These are phyloP conservation scores for Mortierella claussenii DNA, from an alignment of 192 early-diverging fungal species.

Conservation along the genomic window DNA sequence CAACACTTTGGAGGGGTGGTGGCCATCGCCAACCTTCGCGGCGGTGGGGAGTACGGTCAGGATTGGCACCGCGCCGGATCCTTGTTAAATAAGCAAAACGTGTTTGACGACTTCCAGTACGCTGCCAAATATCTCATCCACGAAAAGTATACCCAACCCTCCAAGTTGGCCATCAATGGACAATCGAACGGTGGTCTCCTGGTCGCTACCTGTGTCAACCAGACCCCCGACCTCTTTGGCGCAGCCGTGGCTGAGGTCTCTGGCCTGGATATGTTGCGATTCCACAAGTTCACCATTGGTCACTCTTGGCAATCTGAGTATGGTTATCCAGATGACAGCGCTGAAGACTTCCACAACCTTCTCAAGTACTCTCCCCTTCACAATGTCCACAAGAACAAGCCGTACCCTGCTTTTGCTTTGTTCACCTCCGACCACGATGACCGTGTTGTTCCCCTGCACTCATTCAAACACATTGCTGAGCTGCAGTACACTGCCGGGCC, in stretches of 20 bases:
- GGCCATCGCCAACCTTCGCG: conserved; percentile 75
- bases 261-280: conserved; percentile 77
- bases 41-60: conserved; percentile 73
- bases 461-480: conserved; percentile 70
- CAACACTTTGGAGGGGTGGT: conserved; percentile 68
- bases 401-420: conserved; percentile 70
- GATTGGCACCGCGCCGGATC: conserved; percentile 64
- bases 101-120: conserved; percentile 80
- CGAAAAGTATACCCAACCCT: conserved; percentile 65
- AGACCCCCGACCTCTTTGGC: conserved; percentile 80
- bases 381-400: conserved; percentile 60
- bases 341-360: conserved; percentile 73
- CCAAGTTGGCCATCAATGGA: conserved; percentile 65
- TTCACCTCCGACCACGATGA: conserved; percentile 77
- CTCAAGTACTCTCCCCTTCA: conserved; percentile 74
- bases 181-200: conserved; percentile 79
- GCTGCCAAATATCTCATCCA: conserved; percentile 71
- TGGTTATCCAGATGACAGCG: conserved; percentile 70
- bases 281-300: conserved; percentile 85
- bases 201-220: conserved; percentile 77
- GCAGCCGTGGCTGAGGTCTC: conserved; percentile 72
- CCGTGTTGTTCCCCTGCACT: conserved; percentile 71
- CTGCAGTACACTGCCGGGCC: conserved; percentile 64
- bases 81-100: conserved; percentile 74
- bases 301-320: conserved; percentile 75